Evolutionary conservation across 768 basidiomycete species (phyloP).

Genomic region (Cystobasidiopsis lactophilus): DNA sequence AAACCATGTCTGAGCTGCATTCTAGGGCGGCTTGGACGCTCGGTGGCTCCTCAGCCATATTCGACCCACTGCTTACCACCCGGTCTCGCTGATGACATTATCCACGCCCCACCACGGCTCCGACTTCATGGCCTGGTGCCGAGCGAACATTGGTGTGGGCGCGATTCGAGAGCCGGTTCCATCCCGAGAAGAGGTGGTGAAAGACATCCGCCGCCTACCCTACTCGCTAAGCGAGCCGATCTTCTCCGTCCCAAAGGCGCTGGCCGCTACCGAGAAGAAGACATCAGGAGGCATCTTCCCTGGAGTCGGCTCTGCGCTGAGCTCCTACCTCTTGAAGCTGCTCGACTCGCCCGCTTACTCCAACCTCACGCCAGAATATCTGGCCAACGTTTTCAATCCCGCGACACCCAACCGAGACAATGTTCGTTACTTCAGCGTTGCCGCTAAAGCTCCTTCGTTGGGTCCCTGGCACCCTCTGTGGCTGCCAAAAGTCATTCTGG

Average conservation of each 20-base stretch:
- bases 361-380: conserved; percentile 66
- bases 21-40: conserved; percentile 67
- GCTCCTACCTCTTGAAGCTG: conserved; percentile 61
- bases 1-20: background rate
- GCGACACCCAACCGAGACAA: conserved; percentile 48
- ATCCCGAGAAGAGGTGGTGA: conserved; percentile 12
- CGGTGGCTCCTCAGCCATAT: conserved; percentile 74
- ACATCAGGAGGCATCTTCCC: background rate
- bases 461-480: conserved; percentile 80
- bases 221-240: conserved; percentile 31
- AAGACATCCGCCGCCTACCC: conserved; percentile 19
- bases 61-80: conserved; percentile 56
- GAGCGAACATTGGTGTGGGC: conserved; percentile 75
- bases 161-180: conserved; percentile 12
- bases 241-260: conserved; percentile 21
- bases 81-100: conserved; percentile 67
- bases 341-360: conserved; percentile 93
- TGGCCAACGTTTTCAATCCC: conserved; percentile 58
- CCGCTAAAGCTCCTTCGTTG: conserved; percentile 34
- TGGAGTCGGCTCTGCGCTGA: conserved; percentile 50
- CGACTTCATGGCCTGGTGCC: conserved; percentile 98
- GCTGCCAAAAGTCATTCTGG: conserved; percentile 83
- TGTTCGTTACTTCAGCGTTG: conserved; percentile 82
- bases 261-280: conserved; percentile 9
- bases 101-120: conserved; percentile 87